These are phyloP conservation scores for Phaeophleospora eucalypticola DNA, from an alignment of 2,329 filamentous ascomycete species.

Conservation along the genomic window DNA sequence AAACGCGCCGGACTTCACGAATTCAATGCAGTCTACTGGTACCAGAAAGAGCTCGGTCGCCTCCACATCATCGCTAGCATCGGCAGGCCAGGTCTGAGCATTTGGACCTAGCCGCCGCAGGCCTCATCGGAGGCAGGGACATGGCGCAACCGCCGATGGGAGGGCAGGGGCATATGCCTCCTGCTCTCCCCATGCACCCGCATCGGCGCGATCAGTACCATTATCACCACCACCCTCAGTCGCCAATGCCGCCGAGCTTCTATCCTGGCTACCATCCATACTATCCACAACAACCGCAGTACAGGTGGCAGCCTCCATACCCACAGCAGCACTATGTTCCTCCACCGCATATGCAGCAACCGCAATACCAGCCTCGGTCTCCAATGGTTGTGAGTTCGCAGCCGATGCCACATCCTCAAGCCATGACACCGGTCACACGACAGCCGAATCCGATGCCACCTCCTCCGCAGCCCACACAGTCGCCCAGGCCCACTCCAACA, in stretches of 20 bases:
- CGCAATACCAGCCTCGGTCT: constrained; percentile 36
- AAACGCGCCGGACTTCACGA: neutral
- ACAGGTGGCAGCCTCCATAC: constrained; percentile 38
- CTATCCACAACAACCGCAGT: constrained; percentile 34
- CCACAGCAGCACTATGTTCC: constrained; percentile 38
- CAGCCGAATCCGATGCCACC: constrained; percentile 34
- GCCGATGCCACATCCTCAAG: constrained; percentile 38
- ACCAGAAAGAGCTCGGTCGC: neutral
- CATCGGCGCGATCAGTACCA: constrained; percentile 31
- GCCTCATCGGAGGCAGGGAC: neutral
- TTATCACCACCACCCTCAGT: constrained; percentile 36
- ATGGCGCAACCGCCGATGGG: neutral
- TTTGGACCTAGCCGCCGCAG: neutral
- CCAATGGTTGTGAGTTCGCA: constrained; percentile 47
- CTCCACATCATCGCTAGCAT: neutral
- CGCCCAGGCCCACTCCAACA: constrained; percentile 17
- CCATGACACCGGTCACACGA: constrained; percentile 45
- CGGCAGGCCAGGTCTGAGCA: neutral
- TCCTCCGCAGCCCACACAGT: constrained; percentile 30
- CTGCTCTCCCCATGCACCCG: constrained; percentile 12
- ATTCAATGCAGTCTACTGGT: neutral
- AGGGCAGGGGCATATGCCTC: neutral
- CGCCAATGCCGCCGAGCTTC: constrained; percentile 33
- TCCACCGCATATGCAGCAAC: constrained; percentile 30
- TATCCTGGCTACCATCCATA: constrained; percentile 37